A percentile compares a stretch with the other conserved stretches of the same genome.
These are phyloP conservation scores for Lignosus rhinocerotis DNA, from an alignment of 1,284 basidiomycete genomes.

Conservation along the genomic window DNA sequence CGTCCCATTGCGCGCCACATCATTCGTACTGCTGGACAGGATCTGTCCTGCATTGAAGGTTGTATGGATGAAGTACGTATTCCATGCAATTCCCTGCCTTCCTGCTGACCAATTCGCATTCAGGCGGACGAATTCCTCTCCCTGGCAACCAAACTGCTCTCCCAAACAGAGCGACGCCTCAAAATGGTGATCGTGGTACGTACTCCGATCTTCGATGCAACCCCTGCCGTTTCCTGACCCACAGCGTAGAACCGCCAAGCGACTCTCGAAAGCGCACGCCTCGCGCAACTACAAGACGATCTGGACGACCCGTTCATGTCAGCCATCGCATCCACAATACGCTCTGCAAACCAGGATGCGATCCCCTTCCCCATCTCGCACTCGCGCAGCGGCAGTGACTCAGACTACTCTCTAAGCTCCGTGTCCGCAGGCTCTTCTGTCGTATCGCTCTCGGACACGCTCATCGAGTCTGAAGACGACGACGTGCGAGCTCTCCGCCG, in stretches of 20 bases:
- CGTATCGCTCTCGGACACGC: slow-evolving; percentile 37
- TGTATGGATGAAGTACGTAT: slow-evolving; percentile 42
- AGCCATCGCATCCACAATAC: slow-evolving; percentile 17
- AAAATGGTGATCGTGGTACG: slow-evolving; percentile 48
- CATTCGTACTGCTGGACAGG: slow-evolving; percentile 51
- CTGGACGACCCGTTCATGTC: slow-evolving; percentile 21
- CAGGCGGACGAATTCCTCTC: slow-evolving; percentile 57
- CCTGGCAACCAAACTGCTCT: slow-evolving; percentile 50
- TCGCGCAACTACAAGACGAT: slow-evolving; percentile 19
- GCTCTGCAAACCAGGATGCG: slow-evolving; percentile 7
- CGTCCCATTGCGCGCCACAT: slow-evolving; percentile 29
- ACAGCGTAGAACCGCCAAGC: slow-evolving; percentile 23
- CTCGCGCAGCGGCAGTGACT: slow-evolving; percentile 13
- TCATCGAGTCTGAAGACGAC: slow-evolving; percentile 52
- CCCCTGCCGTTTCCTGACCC: neutral
- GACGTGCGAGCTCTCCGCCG: slow-evolving; percentile 59
- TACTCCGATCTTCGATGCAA: slow-evolving; percentile 5
- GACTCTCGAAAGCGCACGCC: slow-evolving; percentile 24
- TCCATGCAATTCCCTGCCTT: neutral
- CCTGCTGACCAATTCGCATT: neutral
- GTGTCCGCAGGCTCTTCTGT: slow-evolving; percentile 32
- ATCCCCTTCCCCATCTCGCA: slow-evolving; percentile 18
- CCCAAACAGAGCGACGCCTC: slow-evolving; percentile 44
- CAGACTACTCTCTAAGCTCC: slow-evolving; percentile 23
- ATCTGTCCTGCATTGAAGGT: slow-evolving; percentile 54